These are phyloP conservation scores for Vitrella brassicaformis DNA, from an alignment of 73 alveolate species.

Conservation along the genomic window DNA sequence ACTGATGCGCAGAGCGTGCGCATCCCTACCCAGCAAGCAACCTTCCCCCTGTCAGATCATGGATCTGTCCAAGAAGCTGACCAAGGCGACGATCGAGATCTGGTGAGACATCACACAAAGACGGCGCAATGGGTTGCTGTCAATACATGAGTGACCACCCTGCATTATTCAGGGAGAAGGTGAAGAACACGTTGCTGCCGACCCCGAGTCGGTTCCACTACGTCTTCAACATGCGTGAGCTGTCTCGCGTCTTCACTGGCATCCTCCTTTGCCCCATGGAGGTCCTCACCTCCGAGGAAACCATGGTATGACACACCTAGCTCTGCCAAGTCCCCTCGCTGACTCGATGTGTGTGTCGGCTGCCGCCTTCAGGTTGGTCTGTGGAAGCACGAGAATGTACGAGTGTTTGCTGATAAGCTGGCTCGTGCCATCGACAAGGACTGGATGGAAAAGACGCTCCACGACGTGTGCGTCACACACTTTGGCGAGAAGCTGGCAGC, in stretches of 20 bases:
- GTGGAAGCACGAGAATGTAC: constrained; percentile 99
- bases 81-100: constrained; percentile 79
- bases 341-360: too few relatives aligned
- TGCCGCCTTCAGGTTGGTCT: constrained; percentile 84
- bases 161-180: constrained; percentile 81
- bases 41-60: constrained; percentile 77
- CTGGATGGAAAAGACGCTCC: constrained; percentile 70
- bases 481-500: constrained; percentile 52
- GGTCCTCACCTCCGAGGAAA: constrained; percentile 4
- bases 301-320: too few relatives aligned
- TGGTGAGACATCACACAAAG: too few relatives aligned
- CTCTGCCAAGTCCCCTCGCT: too few relatives aligned
- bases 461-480: constrained; percentile 51
- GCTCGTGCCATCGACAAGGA: constrained; percentile 87
- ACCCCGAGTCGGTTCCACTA: constrained; percentile 99
- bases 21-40: too few relatives aligned
- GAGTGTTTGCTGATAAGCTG: constrained; percentile 99
- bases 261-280: constrained; percentile 50
- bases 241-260: constrained; percentile 98
- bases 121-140: not conserved
- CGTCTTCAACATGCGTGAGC: constrained; percentile 96
- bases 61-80: constrained; percentile 76
- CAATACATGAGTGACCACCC: not conserved
- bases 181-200: constrained; percentile 90
- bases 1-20: too few relatives aligned